Evolutionary conservation across 768 basidiomycete genomes (phyloP).

Genomic region (Termitomyces sp.): DNA sequence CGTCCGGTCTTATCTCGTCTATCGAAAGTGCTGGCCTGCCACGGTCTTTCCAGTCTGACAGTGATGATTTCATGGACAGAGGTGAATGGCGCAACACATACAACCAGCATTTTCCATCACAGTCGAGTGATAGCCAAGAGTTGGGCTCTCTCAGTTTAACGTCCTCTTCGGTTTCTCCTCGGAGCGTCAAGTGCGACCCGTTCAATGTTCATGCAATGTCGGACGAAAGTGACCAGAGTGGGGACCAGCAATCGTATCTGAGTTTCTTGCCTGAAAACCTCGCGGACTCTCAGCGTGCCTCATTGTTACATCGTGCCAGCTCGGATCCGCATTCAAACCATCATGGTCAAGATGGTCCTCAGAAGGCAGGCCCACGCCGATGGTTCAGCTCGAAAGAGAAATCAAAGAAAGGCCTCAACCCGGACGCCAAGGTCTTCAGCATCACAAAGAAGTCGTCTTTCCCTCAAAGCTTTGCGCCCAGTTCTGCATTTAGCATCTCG

Average conservation of each 20-base stretch:
- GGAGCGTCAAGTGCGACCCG: constrained; percentile 35
- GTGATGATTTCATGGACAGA: constrained; percentile 43
- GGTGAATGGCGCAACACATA: constrained; percentile 37
- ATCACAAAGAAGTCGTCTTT: constrained; percentile 29
- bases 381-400: constrained; percentile 47
- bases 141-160: constrained; percentile 19
- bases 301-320: constrained; percentile 24
- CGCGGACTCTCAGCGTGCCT: constrained; percentile 24
- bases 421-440: constrained; percentile 81
- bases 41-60: constrained; percentile 47
- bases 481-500: constrained; percentile 8
- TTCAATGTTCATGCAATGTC: constrained; percentile 37
- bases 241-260: constrained; percentile 10
- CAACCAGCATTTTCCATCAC: constrained; percentile 3
- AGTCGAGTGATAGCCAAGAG: constrained; percentile 9
- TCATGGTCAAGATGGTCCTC: constrained; percentile 5
- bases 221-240: constrained; percentile 9
- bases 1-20: constrained; percentile 50
- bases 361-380: constrained; percentile 32
- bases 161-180: constrained; percentile 20
- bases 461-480: constrained; percentile 12
- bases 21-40: constrained; percentile 36
- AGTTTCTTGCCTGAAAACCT: constrained; percentile 14
- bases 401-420: constrained; percentile 69
- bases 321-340: constrained; percentile 26